Percentiles rank a stretch among this genome's conserved stretches.
These are phyloP conservation scores for Nevesoporus exiguus DNA, from an alignment of 768 basidiomycete species.

Conservation along the genomic window DNA sequence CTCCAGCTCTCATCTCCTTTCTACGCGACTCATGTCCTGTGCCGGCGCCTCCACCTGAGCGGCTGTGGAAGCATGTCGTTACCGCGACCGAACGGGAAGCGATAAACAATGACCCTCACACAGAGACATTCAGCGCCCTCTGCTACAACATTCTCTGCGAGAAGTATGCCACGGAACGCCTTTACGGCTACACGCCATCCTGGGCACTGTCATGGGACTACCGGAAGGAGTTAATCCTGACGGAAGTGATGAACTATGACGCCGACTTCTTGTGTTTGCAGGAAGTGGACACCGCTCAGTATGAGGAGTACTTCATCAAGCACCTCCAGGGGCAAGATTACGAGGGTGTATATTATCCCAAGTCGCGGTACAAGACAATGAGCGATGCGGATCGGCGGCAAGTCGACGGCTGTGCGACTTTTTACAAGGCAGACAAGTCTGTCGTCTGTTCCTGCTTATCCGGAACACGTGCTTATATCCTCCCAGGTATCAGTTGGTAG, in stretches of 20 bases:
- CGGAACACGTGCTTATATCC: constrained; percentile 2
- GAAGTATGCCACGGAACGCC: constrained; percentile 76
- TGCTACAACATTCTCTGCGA: constrained; percentile 96
- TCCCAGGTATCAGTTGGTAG: constrained; percentile 83
- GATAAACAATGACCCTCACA: constrained; percentile 55
- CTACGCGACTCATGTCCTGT: constrained; percentile 93
- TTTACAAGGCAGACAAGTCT: constrained; percentile 87
- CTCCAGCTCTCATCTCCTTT: constrained; percentile 78
- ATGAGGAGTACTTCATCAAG: constrained; percentile 85
- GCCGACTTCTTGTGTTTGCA: constrained; percentile 93
- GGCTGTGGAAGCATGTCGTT: constrained; percentile 69
- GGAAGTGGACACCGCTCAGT: constrained; percentile 91
- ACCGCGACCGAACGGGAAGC: constrained; percentile 56
- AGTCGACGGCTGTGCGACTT: constrained; percentile 96
- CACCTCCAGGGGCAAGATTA: constrained; percentile 74
- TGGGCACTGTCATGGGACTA: constrained; percentile 98
- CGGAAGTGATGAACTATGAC: constrained; percentile 76
- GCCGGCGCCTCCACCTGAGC: constrained; percentile 74
- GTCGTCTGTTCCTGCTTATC: constrained; percentile 31
- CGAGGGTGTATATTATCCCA: constrained; percentile 88
- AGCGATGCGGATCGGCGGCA: constrained; percentile 74
- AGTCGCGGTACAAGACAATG: constrained; percentile 93
- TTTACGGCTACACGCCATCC: constrained; percentile 95
- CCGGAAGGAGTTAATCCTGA: constrained; percentile 81
- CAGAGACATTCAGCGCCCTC: constrained; percentile 77